Conservation (phyloP, 2,329 filamentous ascomycete genomes). For the Fusarium buharicum region DNA sequence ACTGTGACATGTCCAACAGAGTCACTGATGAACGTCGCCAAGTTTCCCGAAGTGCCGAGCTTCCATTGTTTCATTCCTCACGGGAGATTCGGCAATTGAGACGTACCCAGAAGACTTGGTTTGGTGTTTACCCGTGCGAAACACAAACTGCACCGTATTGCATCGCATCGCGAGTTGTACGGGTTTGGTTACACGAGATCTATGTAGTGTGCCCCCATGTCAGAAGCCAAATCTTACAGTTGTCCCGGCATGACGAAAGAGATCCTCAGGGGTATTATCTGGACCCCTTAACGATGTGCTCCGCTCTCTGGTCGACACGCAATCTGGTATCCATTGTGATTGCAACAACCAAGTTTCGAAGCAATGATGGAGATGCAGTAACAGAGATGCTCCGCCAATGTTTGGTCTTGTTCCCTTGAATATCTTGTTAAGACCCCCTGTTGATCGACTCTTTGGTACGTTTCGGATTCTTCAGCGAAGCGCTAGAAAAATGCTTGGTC, state of each 20-base stretch:
- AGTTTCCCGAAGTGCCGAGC: slow-evolving; percentile 4
- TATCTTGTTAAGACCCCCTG: slow-evolving; percentile 13
- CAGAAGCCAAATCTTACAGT: slow-evolving; percentile 17
- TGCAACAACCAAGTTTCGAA: slow-evolving; percentile 22
- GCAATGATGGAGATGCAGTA: slow-evolving; percentile 16
- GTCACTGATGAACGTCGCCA: neutral
- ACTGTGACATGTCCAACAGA: neutral
- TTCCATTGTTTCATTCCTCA: neutral
- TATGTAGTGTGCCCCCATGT: slow-evolving; percentile 2
- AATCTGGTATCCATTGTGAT: slow-evolving; percentile 32
- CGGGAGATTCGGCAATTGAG: slow-evolving; percentile 15
- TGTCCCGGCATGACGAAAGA: slow-evolving; percentile 15
- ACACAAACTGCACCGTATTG: slow-evolving; percentile 17
- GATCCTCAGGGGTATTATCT: slow-evolving; percentile 17
- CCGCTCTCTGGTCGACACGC: slow-evolving; percentile 30
- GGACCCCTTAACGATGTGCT: slow-evolving; percentile 22
- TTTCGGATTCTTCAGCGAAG: slow-evolving; percentile 14
- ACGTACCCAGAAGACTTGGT: neutral
- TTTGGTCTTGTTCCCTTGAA: neutral
- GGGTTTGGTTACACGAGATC: slow-evolving; percentile 18
- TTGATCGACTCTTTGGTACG: slow-evolving; percentile 8
- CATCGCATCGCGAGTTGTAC: neutral
- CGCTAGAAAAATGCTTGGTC: slow-evolving; percentile 18
- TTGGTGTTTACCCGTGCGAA: slow-evolving; percentile 18
- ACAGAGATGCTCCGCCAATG: slow-evolving; percentile 29